These are phyloP conservation scores for Solanum peruvianum DNA, from an alignment of 257 asterid genomes.

Conservation along the genomic window DNA sequence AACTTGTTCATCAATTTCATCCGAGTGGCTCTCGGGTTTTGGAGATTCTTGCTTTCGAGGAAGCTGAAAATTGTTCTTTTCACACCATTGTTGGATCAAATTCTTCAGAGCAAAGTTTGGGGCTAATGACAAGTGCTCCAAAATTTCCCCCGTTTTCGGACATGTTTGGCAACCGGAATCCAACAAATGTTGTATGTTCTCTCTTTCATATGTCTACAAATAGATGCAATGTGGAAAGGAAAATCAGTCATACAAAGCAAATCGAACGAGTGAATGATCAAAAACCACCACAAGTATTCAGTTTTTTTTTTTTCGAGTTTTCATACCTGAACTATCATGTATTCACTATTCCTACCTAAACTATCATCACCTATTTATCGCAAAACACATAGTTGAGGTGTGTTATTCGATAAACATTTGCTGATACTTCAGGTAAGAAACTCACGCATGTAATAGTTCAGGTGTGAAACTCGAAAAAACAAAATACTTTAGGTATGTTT, in stretches of 20 bases:
- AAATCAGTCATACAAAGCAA: neutral
- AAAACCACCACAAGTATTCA: neutral
- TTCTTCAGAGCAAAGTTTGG: constrained; percentile 64
- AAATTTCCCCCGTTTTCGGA: constrained; percentile 56
- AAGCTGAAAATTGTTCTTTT: constrained; percentile 43
- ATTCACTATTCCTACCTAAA: neutral
- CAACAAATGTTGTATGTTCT: constrained; percentile 68
- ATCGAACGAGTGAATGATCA: neutral
- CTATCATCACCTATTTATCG: neutral
- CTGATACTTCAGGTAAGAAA: neutral
- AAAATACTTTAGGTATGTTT: neutral
- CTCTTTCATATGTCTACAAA: constrained; percentile 75
- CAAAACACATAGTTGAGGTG: neutral
- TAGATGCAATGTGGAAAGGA: neutral
- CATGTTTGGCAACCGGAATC: constrained; percentile 51
- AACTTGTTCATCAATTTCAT: neutral
- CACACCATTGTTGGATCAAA: constrained; percentile 70
- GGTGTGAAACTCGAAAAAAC: neutral
- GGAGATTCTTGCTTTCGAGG: constrained; percentile 16
- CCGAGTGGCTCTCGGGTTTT: neutral
- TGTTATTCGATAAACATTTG: neutral
- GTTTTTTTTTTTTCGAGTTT: neutral
- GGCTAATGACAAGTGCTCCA: constrained; percentile 36
- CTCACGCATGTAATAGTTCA: neutral
- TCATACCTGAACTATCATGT: neutral